Evolutionary conservation across 805 yeast species (phyloP).

Genomic region (Candida insectorum): DNA sequence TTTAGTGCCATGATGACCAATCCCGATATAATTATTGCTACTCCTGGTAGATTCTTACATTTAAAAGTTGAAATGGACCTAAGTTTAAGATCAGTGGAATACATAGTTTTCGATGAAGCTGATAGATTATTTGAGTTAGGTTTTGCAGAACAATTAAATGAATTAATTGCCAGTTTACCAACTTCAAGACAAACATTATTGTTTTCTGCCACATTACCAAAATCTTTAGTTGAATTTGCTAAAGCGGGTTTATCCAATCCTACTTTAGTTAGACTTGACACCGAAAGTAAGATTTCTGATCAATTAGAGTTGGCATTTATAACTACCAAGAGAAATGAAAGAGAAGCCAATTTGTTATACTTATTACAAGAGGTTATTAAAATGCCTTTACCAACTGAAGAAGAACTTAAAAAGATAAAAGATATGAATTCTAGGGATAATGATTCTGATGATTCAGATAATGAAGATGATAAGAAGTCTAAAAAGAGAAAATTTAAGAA

Average conservation of each 20-base stretch:
- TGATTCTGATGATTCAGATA: conserved; percentile 45
- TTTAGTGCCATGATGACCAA: conserved; percentile 87
- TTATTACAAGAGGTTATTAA: conserved; percentile 81
- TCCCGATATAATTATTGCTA: conserved; percentile 93
- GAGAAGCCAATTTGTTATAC: conserved; percentile 81
- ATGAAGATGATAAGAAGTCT: conserved; percentile 22
- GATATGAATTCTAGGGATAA: conserved; percentile 46
- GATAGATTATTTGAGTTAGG: conserved; percentile 97
- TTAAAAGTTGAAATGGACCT: conserved; percentile 92
- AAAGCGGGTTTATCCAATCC: conserved; percentile 95
- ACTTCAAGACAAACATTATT: conserved; percentile 79
- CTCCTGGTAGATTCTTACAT: conserved; percentile 97
- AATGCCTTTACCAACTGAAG: conserved; percentile 75
- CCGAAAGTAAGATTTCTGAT: conserved; percentile 88
- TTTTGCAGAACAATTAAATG: conserved; percentile 88
- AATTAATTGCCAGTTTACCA: conserved; percentile 80
- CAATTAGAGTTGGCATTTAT: conserved; percentile 87
- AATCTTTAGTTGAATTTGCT: conserved; percentile 90
- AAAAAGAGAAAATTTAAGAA: conserved; percentile 43
- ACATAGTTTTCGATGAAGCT: conserved; percentile 94
- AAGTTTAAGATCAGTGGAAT: conserved; percentile 79
- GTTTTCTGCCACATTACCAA: conserved; percentile 94
- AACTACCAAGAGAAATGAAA: conserved; percentile 74
- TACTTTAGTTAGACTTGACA: conserved; percentile 85
- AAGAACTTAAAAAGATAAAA: conserved; percentile 55